Evolutionary conservation across 441 rosid species (phyloP).

Genomic region (Populus hybrid): DNA sequence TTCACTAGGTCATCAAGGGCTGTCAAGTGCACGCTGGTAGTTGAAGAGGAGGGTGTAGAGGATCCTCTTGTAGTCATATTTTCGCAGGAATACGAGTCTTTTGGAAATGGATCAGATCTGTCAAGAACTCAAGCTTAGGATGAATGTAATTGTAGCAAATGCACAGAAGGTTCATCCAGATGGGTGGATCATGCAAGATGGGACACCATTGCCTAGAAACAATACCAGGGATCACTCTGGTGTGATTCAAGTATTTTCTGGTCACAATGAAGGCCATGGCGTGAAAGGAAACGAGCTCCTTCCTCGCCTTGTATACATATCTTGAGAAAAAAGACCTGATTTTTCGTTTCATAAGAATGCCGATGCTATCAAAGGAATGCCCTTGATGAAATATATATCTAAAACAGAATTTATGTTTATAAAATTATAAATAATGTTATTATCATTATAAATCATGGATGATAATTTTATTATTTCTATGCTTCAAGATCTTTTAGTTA

Average conservation of each 20-base stretch:
- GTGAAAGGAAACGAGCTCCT: constrained; percentile 80
- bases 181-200: constrained; percentile 97
- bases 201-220: constrained; percentile 98
- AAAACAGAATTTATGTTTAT: too few relatives aligned
- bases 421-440: too few relatives aligned
- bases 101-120: constrained; percentile 51
- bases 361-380: constrained; percentile 74
- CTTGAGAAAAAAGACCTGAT: constrained; percentile 94
- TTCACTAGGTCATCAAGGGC: constrained; percentile 89
- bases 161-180: constrained; percentile 72
- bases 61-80: constrained; percentile 26
- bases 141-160: constrained; percentile 80
- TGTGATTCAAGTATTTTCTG: constrained; percentile 91
- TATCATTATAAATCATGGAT: too few relatives aligned
- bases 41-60: constrained; percentile 29
- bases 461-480: too few relatives aligned
- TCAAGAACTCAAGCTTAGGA: constrained; percentile 55
- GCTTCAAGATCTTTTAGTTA: too few relatives aligned
- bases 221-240: constrained; percentile 94
- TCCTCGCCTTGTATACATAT: constrained; percentile 80
- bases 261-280: constrained; percentile 76
- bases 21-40: constrained; percentile 88
- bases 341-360: constrained; percentile 86
- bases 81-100: constrained; percentile 33
- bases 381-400: constrained; percentile 15